Percentiles rank a stretch among this genome's conserved stretches.
phyloP scores from a whole-genome alignment of 148 eudicot species.

The Heliosperma pusillum region DNA sequence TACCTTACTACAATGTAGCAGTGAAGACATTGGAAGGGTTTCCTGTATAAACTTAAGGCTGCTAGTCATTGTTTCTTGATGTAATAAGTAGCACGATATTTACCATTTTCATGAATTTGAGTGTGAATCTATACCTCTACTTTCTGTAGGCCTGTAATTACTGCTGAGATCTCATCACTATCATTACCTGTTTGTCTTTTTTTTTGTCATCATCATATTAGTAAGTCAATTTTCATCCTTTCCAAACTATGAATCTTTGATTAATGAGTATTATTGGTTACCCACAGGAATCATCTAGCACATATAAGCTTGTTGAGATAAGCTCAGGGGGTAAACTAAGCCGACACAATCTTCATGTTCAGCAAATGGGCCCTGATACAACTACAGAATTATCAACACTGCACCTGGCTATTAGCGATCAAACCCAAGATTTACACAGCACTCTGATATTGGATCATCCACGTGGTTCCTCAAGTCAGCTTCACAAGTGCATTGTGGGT shows the following conservation, averaged over 20 bases:
- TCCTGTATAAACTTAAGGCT: too few relatives aligned
- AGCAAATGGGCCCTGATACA: conserved; percentile 86
- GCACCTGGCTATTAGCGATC: conserved; percentile 62
- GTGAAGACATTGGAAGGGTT: too few relatives aligned
- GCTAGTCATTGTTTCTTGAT: too few relatives aligned
- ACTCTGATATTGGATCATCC: conserved; percentile 78
- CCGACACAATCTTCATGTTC: conserved; percentile 87
- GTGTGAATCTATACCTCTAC: not conserved
- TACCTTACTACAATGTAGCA: too few relatives aligned
- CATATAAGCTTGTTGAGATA: conserved; percentile 77
- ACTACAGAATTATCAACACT: conserved; percentile 78
- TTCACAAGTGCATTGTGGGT: conserved; percentile 95
- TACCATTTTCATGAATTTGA: not conserved
- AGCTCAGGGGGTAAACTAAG: conserved; percentile 92
- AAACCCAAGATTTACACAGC: conserved; percentile 91
- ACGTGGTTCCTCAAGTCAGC: conserved; percentile 71
- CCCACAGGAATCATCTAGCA: conserved; percentile 73
- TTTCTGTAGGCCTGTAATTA: not conserved
- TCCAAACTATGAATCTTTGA: not conserved
- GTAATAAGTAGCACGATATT: not conserved
- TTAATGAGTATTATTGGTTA: conserved; percentile 14
- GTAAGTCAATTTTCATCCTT: not conserved
- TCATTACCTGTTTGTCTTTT: not conserved
- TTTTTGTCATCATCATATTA: not conserved
- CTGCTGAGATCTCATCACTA: not conserved